These are phyloP conservation scores for Venustampulla echinocandica DNA, from an alignment of 495 filamentous ascomycete species.

Conservation along the genomic window DNA sequence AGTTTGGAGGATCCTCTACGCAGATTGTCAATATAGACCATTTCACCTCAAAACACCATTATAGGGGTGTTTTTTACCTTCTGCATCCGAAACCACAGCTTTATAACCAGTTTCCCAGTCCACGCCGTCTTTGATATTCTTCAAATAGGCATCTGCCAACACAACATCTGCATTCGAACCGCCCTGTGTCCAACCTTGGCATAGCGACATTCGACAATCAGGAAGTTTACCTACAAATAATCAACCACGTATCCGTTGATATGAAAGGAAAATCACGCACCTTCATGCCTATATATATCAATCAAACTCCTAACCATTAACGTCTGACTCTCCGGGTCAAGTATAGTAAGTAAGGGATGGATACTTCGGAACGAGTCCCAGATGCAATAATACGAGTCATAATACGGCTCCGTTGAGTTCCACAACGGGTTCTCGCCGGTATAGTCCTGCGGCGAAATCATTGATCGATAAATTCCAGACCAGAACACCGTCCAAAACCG, in stretches of 20 bases:
- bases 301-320: slow-evolving; percentile 63
- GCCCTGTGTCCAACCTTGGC: slow-evolving; percentile 67
- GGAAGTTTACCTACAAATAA: slow-evolving; percentile 23
- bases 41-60: background rate
- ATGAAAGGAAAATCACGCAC: slow-evolving; percentile 52
- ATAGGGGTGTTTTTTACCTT: slow-evolving; percentile 5
- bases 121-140: slow-evolving; percentile 52
- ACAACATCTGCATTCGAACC: slow-evolving; percentile 75
- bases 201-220: slow-evolving; percentile 42
- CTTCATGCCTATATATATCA: slow-evolving; percentile 63
- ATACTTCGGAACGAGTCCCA: slow-evolving; percentile 72
- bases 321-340: slow-evolving; percentile 57
- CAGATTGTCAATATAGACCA: background rate
- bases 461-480: slow-evolving; percentile 61
- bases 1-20: slow-evolving; percentile 44
- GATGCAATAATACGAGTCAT: slow-evolving; percentile 65
- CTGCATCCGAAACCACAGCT: slow-evolving; percentile 57
- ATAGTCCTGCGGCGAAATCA: slow-evolving; percentile 72
- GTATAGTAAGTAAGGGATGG: slow-evolving; percentile 60
- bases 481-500: slow-evolving; percentile 57
- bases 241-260: background rate
- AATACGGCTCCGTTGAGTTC: slow-evolving; percentile 65
- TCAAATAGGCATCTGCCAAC: slow-evolving; percentile 53
- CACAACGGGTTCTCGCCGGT: slow-evolving; percentile 73
- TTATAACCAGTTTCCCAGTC: slow-evolving; percentile 65